phyloP scores from a whole-genome alignment of 1,284 basidiomycete species.

The Fomitopsis pinicola region DNA sequence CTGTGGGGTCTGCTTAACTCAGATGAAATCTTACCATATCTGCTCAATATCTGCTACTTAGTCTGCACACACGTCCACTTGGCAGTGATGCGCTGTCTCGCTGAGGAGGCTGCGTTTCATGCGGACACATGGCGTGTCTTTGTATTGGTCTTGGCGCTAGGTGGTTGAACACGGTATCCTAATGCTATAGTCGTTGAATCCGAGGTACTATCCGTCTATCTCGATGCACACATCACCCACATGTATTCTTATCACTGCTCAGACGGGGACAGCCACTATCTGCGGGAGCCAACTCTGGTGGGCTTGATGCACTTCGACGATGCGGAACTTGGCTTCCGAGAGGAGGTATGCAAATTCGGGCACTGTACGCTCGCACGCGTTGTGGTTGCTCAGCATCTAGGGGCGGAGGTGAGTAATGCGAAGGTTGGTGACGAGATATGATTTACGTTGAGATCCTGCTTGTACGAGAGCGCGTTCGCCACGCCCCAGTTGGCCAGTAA shows the following conservation, averaged over 20 bases:
- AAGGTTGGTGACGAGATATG: not conserved
- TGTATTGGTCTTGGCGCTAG: not conserved
- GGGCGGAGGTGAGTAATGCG: too few relatives aligned
- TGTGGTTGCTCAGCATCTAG: constrained; percentile 13
- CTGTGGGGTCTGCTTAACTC: not conserved
- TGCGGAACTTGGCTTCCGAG: constrained; percentile 3
- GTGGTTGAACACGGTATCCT: constrained; percentile 1
- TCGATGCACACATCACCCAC: too few relatives aligned
- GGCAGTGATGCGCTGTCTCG: not conserved
- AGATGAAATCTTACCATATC: not conserved
- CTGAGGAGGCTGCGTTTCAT: not conserved
- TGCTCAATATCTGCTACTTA: not conserved
- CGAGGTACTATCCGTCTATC: not conserved
- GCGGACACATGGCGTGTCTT: not conserved
- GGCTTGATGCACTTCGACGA: constrained; percentile 9
- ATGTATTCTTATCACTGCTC: not conserved
- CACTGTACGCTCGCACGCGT: constrained; percentile 11
- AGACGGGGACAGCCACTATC: constrained; percentile 10
- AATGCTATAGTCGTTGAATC: not conserved
- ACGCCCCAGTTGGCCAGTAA: constrained; percentile 12
- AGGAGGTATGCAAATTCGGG: constrained; percentile 9
- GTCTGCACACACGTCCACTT: too few relatives aligned
- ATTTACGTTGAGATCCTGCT: constrained; percentile 12
- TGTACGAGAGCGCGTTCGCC: constrained; percentile 10
- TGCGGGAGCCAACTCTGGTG: constrained; percentile 13